phyloP scores from a whole-genome alignment of 257 asterid genomes.

The Dorcoceras hygrometricum region DNA sequence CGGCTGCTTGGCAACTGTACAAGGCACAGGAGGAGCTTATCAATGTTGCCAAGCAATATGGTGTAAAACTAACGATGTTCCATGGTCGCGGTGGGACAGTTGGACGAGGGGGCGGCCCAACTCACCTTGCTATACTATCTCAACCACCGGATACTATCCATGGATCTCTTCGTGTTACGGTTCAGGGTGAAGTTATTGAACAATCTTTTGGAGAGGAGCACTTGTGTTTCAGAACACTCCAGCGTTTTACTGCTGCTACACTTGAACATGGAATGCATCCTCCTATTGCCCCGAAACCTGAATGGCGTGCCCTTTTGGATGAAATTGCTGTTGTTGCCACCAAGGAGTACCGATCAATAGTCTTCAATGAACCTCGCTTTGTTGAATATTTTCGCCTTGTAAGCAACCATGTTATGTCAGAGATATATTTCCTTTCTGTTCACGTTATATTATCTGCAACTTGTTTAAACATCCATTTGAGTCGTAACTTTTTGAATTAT shows the following conservation, averaged over 20 bases:
- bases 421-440: not conserved
- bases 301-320: constrained; percentile 58
- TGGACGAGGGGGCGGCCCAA: constrained; percentile 63
- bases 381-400: constrained; percentile 59
- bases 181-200: constrained; percentile 58
- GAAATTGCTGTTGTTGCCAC: constrained; percentile 42
- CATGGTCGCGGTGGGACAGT: constrained; percentile 63
- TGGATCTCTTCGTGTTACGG: constrained; percentile 52
- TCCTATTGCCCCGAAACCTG: constrained; percentile 49
- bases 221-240: constrained; percentile 56
- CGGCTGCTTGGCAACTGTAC: constrained; percentile 58
- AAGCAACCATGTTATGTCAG: constrained; percentile 17
- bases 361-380: constrained; percentile 52
- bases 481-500: not conserved
- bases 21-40: constrained; percentile 58
- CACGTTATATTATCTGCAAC: not conserved
- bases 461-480: not conserved
- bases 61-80: constrained; percentile 56
- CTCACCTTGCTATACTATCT: constrained; percentile 59
- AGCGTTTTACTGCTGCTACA: constrained; percentile 50
- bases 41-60: constrained; percentile 42
- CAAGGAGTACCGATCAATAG: constrained; percentile 46
- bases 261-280: constrained; percentile 56
- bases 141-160: constrained; percentile 58
- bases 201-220: constrained; percentile 56